A percentile compares a stretch with the other conserved stretches of the same genome.
Conservation (phyloP, 2,329 filamentous ascomycete genomes). For the Trematosphaeria pertusa region DNA sequence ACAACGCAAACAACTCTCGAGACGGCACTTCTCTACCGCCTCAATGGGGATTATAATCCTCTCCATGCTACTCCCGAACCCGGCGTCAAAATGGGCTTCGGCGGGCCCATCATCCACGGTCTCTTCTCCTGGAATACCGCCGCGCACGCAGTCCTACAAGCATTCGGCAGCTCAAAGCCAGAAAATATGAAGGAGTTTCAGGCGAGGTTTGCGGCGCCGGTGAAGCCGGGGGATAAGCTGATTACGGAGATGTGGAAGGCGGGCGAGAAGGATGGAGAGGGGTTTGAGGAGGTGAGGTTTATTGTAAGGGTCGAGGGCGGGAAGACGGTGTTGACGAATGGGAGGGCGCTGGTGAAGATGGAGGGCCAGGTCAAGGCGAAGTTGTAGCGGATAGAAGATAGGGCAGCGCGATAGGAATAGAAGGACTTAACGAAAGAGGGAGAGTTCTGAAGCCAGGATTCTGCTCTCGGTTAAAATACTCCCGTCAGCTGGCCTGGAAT, state of each 20-base stretch:
- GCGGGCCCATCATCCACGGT: constrained; percentile 87
- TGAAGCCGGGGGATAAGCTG: constrained; percentile 82
- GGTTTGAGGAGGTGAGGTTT: constrained; percentile 86
- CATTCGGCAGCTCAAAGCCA: constrained; percentile 77
- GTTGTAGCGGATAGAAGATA: too few species aligned
- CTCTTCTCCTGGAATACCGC: constrained; percentile 86
- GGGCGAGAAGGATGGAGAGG: constrained; percentile 66
- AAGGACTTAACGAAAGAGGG: too few species aligned
- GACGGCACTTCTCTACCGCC: constrained; percentile 67
- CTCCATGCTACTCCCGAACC: constrained; percentile 87
- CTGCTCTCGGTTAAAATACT: too few species aligned
- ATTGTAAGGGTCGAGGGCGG: constrained; percentile 77
- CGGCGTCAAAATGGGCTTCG: constrained; percentile 88
- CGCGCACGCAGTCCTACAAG: constrained; percentile 74
- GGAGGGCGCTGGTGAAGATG: constrained; percentile 77
- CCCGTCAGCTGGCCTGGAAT: too few species aligned
- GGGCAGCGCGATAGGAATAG: too few species aligned
- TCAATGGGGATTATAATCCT: constrained; percentile 95
- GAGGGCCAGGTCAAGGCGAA: constrained; percentile 54
- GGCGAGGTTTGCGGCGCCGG: constrained; percentile 84
- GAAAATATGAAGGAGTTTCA: constrained; percentile 87
- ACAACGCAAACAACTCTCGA: constrained; percentile 74
- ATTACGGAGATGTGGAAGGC: constrained; percentile 82
- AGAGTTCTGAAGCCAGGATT: too few species aligned
- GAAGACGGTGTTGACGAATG: constrained; percentile 88